phyloP scores from a whole-genome alignment of 257 asterid genomes.

The Capsicum baccatum region DNA sequence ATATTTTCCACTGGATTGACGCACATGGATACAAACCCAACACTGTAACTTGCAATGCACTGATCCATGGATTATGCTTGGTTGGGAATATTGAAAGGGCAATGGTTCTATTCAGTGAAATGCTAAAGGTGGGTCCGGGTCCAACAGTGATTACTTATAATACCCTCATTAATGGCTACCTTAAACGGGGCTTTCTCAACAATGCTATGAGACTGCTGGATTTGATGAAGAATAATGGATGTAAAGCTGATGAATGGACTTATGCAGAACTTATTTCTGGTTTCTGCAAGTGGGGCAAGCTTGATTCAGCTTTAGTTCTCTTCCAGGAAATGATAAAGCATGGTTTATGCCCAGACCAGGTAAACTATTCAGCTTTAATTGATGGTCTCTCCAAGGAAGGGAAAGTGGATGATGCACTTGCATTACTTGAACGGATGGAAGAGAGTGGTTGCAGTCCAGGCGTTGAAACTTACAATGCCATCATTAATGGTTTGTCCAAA shows the following conservation, averaged over 20 bases:
- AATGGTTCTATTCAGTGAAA: conserved; percentile 70
- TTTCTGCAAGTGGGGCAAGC: conserved; percentile 61
- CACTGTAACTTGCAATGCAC: conserved; percentile 64
- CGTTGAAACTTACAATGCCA: conserved; percentile 70
- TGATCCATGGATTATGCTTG: conserved; percentile 74
- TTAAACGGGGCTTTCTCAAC: conserved; percentile 51
- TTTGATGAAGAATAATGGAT: conserved; percentile 78
- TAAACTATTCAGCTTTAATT: conserved; percentile 68
- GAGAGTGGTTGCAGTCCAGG: conserved; percentile 59
- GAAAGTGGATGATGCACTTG: conserved; percentile 68
- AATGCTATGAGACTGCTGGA: conserved; percentile 84
- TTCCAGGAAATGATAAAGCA: conserved; percentile 74
- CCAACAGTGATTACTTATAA: conserved; percentile 77
- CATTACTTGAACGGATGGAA: conserved; percentile 59
- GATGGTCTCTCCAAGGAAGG: conserved; percentile 84
- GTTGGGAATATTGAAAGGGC: conserved; percentile 67
- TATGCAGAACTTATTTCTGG: conserved; percentile 86
- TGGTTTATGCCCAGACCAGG: conserved; percentile 78
- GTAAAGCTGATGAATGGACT: conserved; percentile 75
- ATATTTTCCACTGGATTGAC: conserved; percentile 68
- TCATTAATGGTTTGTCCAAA: conserved; percentile 73
- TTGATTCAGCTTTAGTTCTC: conserved; percentile 61
- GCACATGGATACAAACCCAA: conserved; percentile 54
- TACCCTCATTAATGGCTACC: conserved; percentile 72
- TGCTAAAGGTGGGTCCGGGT: conserved; percentile 72